Percentiles rank a stretch among this genome's conserved stretches.
These are phyloP conservation scores for Botrytis cinerea DNA, from an alignment of 2,329 filamentous ascomycete genomes.

Conservation along the genomic window DNA sequence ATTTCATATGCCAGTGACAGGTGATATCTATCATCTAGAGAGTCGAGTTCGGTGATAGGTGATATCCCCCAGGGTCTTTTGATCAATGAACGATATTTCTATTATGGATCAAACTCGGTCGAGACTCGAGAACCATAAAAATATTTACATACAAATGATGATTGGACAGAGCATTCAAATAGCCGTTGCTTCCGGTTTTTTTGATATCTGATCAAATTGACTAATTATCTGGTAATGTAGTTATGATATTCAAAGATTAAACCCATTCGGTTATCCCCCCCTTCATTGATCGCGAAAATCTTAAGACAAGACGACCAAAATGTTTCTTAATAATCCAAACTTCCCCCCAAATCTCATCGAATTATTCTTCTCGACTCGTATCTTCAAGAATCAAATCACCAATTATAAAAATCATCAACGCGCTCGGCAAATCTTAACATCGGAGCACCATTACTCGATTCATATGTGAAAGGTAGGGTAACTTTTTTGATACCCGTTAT, in stretches of 20 bases:
- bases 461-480: not conserved
- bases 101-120: not conserved
- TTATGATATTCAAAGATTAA: not conserved
- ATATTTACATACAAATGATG: not conserved
- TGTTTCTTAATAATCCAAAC: not conserved
- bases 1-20: not conserved
- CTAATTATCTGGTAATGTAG: not conserved
- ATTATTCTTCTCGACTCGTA: not conserved
- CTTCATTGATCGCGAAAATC: not conserved
- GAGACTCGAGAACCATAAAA: not conserved
- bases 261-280: not conserved
- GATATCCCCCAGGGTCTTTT: not conserved
- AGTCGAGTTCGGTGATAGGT: slow-evolving; percentile 1
- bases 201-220: not conserved
- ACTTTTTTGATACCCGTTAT: not conserved
- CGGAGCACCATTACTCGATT: slow-evolving; percentile 12
- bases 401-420: not conserved
- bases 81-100: not conserved
- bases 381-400: not conserved
- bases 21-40: not conserved
- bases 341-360: not conserved
- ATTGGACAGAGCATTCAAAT: not conserved
- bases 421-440: slow-evolving; percentile 9
- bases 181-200: not conserved
- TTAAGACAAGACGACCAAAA: not conserved